Percentiles rank a stretch among this genome's conserved stretches.
Evolutionary conservation across 352 stramenopile genomes (phyloP).

Genomic region (Aphanomyces cochlioides): DNA sequence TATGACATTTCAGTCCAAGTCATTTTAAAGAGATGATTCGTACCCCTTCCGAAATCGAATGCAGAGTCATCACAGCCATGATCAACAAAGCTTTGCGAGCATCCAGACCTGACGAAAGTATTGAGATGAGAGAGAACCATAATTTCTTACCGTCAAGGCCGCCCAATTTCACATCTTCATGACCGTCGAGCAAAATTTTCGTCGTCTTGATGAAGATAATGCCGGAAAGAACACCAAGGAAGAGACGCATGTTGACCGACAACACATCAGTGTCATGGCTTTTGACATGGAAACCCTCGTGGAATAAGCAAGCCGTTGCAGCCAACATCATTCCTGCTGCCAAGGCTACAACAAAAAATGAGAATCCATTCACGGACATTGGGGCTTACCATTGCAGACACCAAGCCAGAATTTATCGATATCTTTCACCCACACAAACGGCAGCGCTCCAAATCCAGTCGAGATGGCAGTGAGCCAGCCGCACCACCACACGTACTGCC

Average conservation of each 20-base stretch:
- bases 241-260: conserved; percentile 70
- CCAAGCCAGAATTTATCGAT: conserved; percentile 93
- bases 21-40: conserved; percentile 24
- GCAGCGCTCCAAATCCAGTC: conserved; percentile 92
- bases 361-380: not conserved
- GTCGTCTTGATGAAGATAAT: conserved; percentile 96
- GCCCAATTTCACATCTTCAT: conserved; percentile 92
- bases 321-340: conserved; percentile 98
- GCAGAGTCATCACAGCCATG: conserved; percentile 98
- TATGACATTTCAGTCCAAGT: not conserved
- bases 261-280: conserved; percentile 68
- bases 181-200: conserved; percentile 91
- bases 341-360: conserved; percentile 45
- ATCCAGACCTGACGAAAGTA: conserved; percentile 62
- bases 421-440: conserved; percentile 92
- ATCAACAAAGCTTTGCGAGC: conserved; percentile 93
- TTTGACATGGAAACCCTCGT: conserved; percentile 87
- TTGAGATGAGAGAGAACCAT: not conserved
- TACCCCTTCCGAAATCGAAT: conserved; percentile 97
- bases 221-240: conserved; percentile 87
- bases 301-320: conserved; percentile 92
- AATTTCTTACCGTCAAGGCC: conserved; percentile 42
- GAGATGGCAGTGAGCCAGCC: conserved; percentile 96
- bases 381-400: conserved; percentile 78
- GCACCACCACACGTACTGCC: conserved; percentile 95